phyloP scores from a whole-genome alignment of 2,329 filamentous ascomycete species.

The Trichoderma aggressivum region DNA sequence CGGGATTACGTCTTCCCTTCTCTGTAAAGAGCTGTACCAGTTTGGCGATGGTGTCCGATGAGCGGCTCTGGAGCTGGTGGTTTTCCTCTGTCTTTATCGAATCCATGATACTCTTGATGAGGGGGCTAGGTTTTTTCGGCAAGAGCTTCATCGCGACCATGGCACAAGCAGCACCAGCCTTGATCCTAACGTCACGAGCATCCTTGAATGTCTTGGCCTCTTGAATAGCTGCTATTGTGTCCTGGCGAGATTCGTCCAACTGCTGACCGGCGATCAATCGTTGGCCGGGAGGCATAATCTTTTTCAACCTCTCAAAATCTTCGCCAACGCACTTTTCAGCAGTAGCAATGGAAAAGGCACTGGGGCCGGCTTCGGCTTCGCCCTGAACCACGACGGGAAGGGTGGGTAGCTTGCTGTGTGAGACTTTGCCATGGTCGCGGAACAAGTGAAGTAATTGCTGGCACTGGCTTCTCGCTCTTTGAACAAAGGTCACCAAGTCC shows the following conservation, averaged over 20 bases:
- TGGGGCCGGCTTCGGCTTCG: conserved; percentile 85
- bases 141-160: conserved; percentile 82
- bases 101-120: conserved; percentile 98
- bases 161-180: conserved; percentile 80
- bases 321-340: conserved; percentile 83
- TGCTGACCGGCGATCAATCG: conserved; percentile 78
- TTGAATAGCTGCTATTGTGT: conserved; percentile 67
- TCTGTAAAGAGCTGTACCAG: conserved; percentile 84
- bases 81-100: conserved; percentile 96
- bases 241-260: conserved; percentile 71
- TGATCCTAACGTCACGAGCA: conserved; percentile 79
- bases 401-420: conserved; percentile 68
- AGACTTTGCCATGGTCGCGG: conserved; percentile 82
- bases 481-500: conserved; percentile 85
- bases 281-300: conserved; percentile 82
- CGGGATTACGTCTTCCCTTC: conserved; percentile 75
- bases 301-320: conserved; percentile 86
- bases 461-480: conserved; percentile 87
- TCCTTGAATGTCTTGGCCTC: conserved; percentile 78
- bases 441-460: conserved; percentile 88
- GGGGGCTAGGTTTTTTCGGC: conserved; percentile 86
- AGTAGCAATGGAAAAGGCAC: conserved; percentile 82
- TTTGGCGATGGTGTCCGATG: conserved; percentile 76
- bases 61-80: conserved; percentile 78
- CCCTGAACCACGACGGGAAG: conserved; percentile 92